Evolutionary conservation across 1,284 basidiomycete genomes (phyloP).

Genomic region (Abortiporus biennis): DNA sequence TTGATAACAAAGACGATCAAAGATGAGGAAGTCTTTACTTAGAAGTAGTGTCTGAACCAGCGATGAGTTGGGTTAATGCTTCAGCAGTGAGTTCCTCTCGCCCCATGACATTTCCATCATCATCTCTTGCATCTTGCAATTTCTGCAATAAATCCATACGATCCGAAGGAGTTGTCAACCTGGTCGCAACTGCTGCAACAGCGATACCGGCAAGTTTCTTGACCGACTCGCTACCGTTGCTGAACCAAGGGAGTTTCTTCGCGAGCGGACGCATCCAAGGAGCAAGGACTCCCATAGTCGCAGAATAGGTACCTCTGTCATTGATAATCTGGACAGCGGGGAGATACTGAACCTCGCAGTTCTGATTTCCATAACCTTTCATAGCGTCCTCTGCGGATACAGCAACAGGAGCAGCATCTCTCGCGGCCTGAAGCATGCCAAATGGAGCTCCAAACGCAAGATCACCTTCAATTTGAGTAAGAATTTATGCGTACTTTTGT

Average conservation of each 20-base stretch:
- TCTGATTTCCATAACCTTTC: slow-evolving; percentile 41
- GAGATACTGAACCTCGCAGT: slow-evolving; percentile 49
- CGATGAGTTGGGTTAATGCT: slow-evolving; percentile 82
- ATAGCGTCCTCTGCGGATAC: slow-evolving; percentile 44
- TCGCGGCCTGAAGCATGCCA: slow-evolving; percentile 78
- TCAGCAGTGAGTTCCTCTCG: slow-evolving; percentile 77
- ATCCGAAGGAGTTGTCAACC: slow-evolving; percentile 11
- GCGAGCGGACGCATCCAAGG: slow-evolving; percentile 65
- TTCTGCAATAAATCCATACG: slow-evolving; percentile 25
- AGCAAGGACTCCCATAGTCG: slow-evolving; percentile 79
- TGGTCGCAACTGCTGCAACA: slow-evolving; percentile 16
- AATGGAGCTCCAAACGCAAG: slow-evolving; percentile 85
- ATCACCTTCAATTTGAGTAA: no score
- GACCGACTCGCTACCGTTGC: slow-evolving; percentile 53
- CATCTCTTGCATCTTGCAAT: slow-evolving; percentile 17
- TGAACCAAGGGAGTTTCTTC: slow-evolving; percentile 69
- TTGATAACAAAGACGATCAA: slow-evolving; percentile 80
- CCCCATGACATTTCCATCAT: slow-evolving; percentile 11
- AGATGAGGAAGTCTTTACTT: slow-evolving; percentile 43
- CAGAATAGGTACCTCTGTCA: slow-evolving; percentile 83
- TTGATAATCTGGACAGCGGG: slow-evolving; percentile 87
- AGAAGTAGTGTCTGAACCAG: slow-evolving; percentile 80
- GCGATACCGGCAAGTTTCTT: slow-evolving; percentile 16
- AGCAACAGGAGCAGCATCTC: slow-evolving; percentile 52
- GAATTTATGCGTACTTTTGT: no score